Evolutionary conservation across 2,329 filamentous ascomycete genomes (phyloP), one percentile per base, ranked within the genome.

Genomic region (Penicillium paneum): DNA sequence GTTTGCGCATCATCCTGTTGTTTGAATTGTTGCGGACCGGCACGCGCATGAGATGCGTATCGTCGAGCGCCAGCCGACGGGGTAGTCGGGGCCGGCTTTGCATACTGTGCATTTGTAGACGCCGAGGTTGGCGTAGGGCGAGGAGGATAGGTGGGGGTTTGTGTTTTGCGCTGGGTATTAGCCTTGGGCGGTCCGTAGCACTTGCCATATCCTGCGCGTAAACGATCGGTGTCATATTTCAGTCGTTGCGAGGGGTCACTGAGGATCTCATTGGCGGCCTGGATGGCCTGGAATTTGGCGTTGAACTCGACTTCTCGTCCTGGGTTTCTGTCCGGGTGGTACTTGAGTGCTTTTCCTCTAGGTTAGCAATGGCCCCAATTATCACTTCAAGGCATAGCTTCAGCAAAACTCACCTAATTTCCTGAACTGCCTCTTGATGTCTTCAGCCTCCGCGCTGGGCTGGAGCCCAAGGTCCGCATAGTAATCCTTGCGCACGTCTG

Each of bases 301-400:
- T 89, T 90, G 68, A 88, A 88, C 67, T 93, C 90, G 54, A 83
- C 76, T 74, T 96, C 91, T 67, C 83, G 84, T 48, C 91, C 91
- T 11, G 88, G 90, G 67, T 96, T 96, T 56, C 91, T 87, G 71
- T 96, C 91, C 8, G 91, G 91, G 67, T 96, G 91, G 67, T 89
- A 95, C 71, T 89, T 89, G 43, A 95, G 79, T 44, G 91, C 91
- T 91, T 35, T 40, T 6, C 11, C n/a, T 10, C 32, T 11, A 11
- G 12, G 26, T 41, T 35, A 40, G 26, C 26, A 41, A 29, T 8
- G 12, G 8, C 6, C 28, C 2, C 24, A 6, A 24, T 21, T n/a
- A 8, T 11, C 10, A 5, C 17, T 28, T 12, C 5, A 17, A 26
- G 15, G 8, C 15, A 40, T 15, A 8, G 35, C 19, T 26, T 31